Evolutionary conservation across 306 rosid genomes (phyloP), one percentile per base, ranked within the genome.

Genomic region (Citrullus amarus): DNA sequence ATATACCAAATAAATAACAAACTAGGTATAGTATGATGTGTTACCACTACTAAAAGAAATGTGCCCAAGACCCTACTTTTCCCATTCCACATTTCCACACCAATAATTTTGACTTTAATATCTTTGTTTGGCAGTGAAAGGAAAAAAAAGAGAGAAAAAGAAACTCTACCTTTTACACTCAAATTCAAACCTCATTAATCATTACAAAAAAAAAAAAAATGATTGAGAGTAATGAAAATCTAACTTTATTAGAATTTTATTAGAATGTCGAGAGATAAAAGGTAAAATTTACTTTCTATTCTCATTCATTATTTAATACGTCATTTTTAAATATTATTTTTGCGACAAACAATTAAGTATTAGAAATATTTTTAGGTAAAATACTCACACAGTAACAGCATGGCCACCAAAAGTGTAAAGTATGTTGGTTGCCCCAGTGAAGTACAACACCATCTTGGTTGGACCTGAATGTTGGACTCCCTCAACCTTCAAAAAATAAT

Each of bases 381-480:
- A 71, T 32, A 81, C 92, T 91, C 79, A 93, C 98, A 93, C 98
- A 79, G 97, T 93, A 76, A 93, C 93, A 79, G 98, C 97, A 84
- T 93, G 98, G 55, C 98, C 98, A 83, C 98, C 98, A 91, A 93
- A 93, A 86, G 98, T 93, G 89, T 93, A 93, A 43, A 93, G 93
- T 36, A 93, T 90, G 73, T 93, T 93, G 83, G 98, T 93, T 84
- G 98, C 97, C 80, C 98, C 98, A 15, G 98, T 93, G 91, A 93
- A 93, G 83, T 93, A 93, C 87, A 83, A 82, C 20, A 88, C 97
- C 89, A 93, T 0, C 76, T 85, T 81, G n/a, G 79, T 89, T 72
- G 98, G 96, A 79, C 93, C 97, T 12, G 93, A 80, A 82, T 93
- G 98, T 38, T 30, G 84, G 41, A 93, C 98, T 55, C 90, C 93